Base-by-base conservation (phyloP, 2,329 filamentous ascomycete species). In the Fusarium siculi region DNA sequence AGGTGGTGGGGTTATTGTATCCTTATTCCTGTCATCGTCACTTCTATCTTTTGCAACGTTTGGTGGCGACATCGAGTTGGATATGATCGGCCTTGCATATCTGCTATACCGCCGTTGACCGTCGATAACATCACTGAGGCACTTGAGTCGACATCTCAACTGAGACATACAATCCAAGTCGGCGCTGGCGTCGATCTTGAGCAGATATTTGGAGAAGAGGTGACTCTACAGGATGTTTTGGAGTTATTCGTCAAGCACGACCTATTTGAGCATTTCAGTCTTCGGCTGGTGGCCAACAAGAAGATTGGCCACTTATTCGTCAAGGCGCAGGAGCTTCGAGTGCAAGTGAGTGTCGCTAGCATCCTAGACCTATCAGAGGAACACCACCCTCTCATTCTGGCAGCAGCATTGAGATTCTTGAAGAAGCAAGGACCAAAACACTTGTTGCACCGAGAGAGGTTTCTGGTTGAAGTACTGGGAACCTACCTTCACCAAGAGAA, bases 1-100 rank as follows among this genome's bases (percentile, higher is more conserved):
- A 74, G 78, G 34, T 89, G 87, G 87, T 86, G 84, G 82, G 87
- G 84, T 4, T 89, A 89, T 54, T 79, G 87, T 0, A 80, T 88
- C 0, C 77, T 89, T 9, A 80, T 85, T 5, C 87, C 87, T 0
- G 87, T 87, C 68, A 85, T 89, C 14, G 63, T 85, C 7, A 79
- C 82, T 0, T 82, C 85, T 2, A 79, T 86, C 4, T 77, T 83
- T 12, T 85, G 84, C 74, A 88, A 88, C 56, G 78, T 82, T n/a
- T 84, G 85, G 77, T 88, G 85, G 85, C 79, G 86, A 4, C 76
- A 76, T 8, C 78, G 82, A 28, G 80, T 88, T 4, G 86, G 86
- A 2, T 88, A 89, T 62, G 69, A 74, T 25, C 69, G 75, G 2
- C 72, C 75, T 1, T 71, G 36, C 6, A 53, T 77, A n/a, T 56